phyloP scores from a whole-genome alignment of 2,329 filamentous ascomycete genomes.

The Diaporthe helianthi region DNA sequence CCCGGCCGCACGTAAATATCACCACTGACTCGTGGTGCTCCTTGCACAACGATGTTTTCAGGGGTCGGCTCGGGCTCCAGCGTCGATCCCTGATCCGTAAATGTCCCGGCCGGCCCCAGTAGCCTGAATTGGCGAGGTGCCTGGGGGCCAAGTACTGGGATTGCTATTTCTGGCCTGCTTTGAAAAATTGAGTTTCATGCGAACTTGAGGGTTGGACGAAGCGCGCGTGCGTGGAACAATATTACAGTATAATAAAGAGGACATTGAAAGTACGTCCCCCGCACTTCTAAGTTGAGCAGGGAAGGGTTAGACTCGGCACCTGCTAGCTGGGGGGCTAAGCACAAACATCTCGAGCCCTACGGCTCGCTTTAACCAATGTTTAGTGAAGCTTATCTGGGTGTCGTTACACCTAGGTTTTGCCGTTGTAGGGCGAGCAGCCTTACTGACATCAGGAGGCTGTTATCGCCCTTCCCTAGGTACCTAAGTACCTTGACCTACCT shows the following conservation, averaged over 20 bases:
- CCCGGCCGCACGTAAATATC: conserved; percentile 14
- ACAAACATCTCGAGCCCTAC: conserved; percentile 15
- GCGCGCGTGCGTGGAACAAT: conserved; percentile 21
- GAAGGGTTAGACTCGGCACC: neutral
- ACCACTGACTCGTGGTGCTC: conserved; percentile 25
- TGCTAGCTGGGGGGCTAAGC: too few relatives aligned
- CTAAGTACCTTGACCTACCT: neutral
- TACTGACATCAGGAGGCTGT: conserved; percentile 6
- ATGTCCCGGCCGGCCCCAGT: conserved; percentile 14
- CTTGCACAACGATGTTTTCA: neutral
- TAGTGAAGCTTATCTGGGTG: conserved; percentile 1
- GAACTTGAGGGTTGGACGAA: neutral
- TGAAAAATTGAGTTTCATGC: conserved; percentile 20
- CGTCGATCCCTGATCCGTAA: conserved; percentile 23
- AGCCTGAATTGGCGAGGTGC: conserved; percentile 4
- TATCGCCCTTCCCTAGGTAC: neutral
- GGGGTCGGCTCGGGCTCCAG: conserved; percentile 10
- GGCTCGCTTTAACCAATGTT: neutral
- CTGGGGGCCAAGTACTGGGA: conserved; percentile 4
- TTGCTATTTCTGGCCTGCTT: conserved; percentile 11
- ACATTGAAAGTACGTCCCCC: too few relatives aligned
- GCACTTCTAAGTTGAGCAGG: neutral
- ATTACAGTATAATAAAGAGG: too few relatives aligned
- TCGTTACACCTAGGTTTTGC: neutral
- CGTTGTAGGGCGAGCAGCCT: neutral